Evolutionary conservation across 2,329 filamentous ascomycete species (phyloP), one percentile per base, ranked within the genome.

Genomic region (Endocalyx cinctus): DNA sequence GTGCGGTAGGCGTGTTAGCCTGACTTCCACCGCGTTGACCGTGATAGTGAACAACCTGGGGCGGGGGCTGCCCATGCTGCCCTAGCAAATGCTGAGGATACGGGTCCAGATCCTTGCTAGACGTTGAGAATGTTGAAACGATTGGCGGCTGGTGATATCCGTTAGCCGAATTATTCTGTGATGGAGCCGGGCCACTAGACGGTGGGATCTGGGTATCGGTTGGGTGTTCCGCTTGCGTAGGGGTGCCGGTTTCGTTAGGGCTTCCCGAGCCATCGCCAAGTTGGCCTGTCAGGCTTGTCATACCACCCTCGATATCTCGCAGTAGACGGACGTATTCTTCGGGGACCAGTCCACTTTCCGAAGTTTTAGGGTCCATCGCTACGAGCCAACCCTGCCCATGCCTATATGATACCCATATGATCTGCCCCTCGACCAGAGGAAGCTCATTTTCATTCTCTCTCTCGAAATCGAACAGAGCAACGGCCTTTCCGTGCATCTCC

Each of bases 381-480:
- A 98, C 92, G 32, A 98, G 72, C 92, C 92, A 98, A 35, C 92
- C 92, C 62, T 97, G 88, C 12, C 90, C 90, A 55, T 97, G 89
- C 27, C 92, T 77, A 59, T 97, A 98, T 12, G 87, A 94, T 16
- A 98, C 89, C 69, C 92, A 84, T 36, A 98, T 95, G 37, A 96
- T 87, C 55, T 98, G 92, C 5, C 92, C 92, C 62, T 98, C 92
- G 1, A 87, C 81, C 29, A 98, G 67, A 4, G 88, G 87, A 37
- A 98, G 67, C 60, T 98, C 92, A 55, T 97, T 98, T 58, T 96
- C 88, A 57, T 97, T 96, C 60, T 97, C 90, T 19, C 89, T 78
- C 48, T 82, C 82, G 62, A 98, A 98, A 57, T 96, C 89, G 57
- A 95, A 98, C 15, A 98, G 70, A 6, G 92, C 92, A 17, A 98